Percentiles rank a stretch among this genome's conserved stretches.
These are phyloP conservation scores for Penicillium ucsense DNA, from an alignment of 495 filamentous ascomycete species.

Conservation along the genomic window DNA sequence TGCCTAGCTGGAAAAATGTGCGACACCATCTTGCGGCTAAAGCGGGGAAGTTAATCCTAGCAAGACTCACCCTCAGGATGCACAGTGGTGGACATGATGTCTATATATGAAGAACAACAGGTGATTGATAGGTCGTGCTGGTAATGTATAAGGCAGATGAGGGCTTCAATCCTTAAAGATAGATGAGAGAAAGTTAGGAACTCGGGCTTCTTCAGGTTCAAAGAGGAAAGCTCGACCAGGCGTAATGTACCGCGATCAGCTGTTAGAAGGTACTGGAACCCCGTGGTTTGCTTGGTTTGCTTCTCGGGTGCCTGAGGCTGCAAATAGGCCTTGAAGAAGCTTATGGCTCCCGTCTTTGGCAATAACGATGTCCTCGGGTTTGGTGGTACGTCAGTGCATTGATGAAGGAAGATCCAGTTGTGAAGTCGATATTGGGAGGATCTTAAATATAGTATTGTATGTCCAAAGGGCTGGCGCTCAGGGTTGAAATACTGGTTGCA, in stretches of 20 bases:
- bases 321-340: neutral
- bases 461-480: no score
- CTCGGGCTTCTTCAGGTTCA: no score
- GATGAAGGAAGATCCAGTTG: no score
- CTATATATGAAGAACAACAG: neutral
- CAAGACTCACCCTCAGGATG: constrained; percentile 34
- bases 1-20: constrained; percentile 16
- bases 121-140: constrained; percentile 5
- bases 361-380: no score
- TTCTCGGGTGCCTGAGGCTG: constrained; percentile 10
- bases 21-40: constrained; percentile 9
- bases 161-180: neutral
- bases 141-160: constrained; percentile 1
- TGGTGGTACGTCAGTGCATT: no score
- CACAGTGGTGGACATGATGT: constrained; percentile 24
- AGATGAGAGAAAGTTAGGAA: constrained; percentile 3
- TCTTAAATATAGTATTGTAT: no score
- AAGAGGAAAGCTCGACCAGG: constrained; percentile 2
- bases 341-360: no score
- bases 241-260: constrained; percentile 10
- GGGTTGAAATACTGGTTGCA: no score
- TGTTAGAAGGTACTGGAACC: constrained; percentile 35
- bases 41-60: constrained; percentile 29
- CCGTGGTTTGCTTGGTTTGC: constrained; percentile 31
- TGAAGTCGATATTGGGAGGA: no score